Evolutionary conservation across 2,329 filamentous ascomycete genomes (phyloP), one percentile per base, ranked within the genome.

Genomic region (Aspergillus latus): DNA sequence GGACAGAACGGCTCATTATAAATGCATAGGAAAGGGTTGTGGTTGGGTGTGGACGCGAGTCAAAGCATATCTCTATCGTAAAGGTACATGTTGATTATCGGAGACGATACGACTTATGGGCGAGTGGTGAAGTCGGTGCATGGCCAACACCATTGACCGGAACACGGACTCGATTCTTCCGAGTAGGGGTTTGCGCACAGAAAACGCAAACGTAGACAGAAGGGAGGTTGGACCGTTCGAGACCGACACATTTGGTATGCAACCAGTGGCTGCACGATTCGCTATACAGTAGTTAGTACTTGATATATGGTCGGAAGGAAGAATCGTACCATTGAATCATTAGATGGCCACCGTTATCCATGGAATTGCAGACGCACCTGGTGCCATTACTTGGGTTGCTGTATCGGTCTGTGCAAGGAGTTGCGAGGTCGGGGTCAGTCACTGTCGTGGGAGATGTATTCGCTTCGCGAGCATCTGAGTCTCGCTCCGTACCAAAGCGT

Each of bases 201-300:
- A 80, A 80, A 40, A 78, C 68, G 65, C 81, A 83, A 10, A 81
- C 75, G 61, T 81, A 82, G 30, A 78, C 70, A 1, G 77, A 75
- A 8, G 76, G 71, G 21, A 80, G 69, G 52, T 76, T 77, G 37
- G 76, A 74, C 15, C 74, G 68, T 54, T 80, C 77, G 13, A 85
- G 68, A 1, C 83, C 82, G 21, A 85, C 76, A 62, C 84, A 87
- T 53, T 76, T 75, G 32, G 80, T 80, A 64, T 87, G 84, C 30
- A 84, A 73, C 80, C 82, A 87, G 62, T 85, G 84, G n/a, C 76
- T 80, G 72, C 84, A 87, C 26, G 80, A 82, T 68, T 84, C 81
- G 71, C 84, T 80, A 59, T 26, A 54, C 48, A 28, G 29, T 53
- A 62, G 62, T 54, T 32, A 59, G 49, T 32, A 36, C 6, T 5